Evolutionary conservation across 768 basidiomycete species (phyloP).

Genomic region (Stropharia rugosoannulata): DNA sequence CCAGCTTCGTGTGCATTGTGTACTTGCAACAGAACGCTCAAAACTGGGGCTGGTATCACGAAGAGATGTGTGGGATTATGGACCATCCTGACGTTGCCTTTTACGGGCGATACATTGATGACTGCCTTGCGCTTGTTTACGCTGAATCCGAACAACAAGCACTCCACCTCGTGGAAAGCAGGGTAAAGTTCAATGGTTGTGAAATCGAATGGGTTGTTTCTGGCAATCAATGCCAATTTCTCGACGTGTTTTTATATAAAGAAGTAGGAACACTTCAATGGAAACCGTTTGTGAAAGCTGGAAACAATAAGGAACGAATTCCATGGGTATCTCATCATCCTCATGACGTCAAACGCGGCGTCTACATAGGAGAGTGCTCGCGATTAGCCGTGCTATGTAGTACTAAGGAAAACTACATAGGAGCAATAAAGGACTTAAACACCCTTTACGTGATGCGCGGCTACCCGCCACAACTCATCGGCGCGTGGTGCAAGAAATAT

Average conservation of each 20-base stretch:
- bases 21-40: too few relatives aligned
- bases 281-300: conserved; percentile 15
- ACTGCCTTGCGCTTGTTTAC: conserved; percentile 23
- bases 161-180: neutral
- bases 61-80: neutral
- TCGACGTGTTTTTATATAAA: neutral
- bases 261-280: neutral
- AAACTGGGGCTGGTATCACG: too few relatives aligned
- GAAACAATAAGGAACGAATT: conserved; percentile 25
- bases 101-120: conserved; percentile 34
- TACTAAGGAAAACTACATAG: conserved; percentile 21
- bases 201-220: conserved; percentile 20
- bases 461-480: conserved; percentile 26
- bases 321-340: conserved; percentile 24
- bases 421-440: conserved; percentile 20
- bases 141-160: conserved; percentile 15
- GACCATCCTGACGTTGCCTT: conserved; percentile 15
- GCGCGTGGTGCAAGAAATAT: conserved; percentile 23
- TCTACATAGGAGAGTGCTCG: conserved; percentile 24
- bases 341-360: conserved; percentile 22
- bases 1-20: too few relatives aligned
- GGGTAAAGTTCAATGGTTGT: conserved; percentile 18
- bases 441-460: conserved; percentile 28
- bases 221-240: neutral
- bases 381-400: conserved; percentile 23